Percentiles rank a stretch among this genome's conserved stretches.
phyloP scores from a whole-genome alignment of 768 basidiomycete species.

The Xanthoconium stramineum region DNA sequence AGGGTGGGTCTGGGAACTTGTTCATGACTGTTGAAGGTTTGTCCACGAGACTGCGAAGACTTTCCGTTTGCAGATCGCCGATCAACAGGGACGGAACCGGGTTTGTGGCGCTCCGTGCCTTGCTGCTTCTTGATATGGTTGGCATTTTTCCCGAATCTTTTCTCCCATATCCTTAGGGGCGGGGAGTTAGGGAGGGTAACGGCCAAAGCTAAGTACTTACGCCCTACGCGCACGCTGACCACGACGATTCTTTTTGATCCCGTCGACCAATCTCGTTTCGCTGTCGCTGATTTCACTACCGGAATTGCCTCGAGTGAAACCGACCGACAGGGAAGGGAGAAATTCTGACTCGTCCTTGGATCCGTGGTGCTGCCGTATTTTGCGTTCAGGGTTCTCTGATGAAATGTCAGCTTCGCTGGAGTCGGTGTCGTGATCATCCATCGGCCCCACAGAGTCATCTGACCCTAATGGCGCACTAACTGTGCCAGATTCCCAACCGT shows the following conservation, averaged over 20 bases:
- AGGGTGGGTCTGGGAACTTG: background rate
- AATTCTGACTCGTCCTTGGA: constrained; percentile 52
- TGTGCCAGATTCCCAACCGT: constrained; percentile 44
- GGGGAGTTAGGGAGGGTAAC: constrained; percentile 5
- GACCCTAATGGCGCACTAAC: constrained; percentile 28
- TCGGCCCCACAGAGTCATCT: constrained; percentile 37
- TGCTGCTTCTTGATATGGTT: constrained; percentile 78
- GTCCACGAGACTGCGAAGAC: background rate
- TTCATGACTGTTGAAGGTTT: background rate
- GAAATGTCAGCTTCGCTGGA: constrained; percentile 18
- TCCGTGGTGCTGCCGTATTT: constrained; percentile 23
- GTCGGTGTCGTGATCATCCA: constrained; percentile 27
- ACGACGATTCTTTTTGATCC: constrained; percentile 76
- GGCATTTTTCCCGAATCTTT: constrained; percentile 87
- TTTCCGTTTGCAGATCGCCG: constrained; percentile 17
- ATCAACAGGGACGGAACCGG: constrained; percentile 12
- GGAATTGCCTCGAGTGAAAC: constrained; percentile 78
- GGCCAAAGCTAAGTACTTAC: constrained; percentile 51
- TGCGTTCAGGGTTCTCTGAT: constrained; percentile 10
- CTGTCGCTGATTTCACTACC: constrained; percentile 73
- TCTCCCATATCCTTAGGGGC: constrained; percentile 89
- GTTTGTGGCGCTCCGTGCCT: constrained; percentile 14
- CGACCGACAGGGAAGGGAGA: constrained; percentile 84
- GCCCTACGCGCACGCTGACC: constrained; percentile 93
- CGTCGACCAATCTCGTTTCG: constrained; percentile 52